A percentile compares a stretch with the other conserved stretches of the same genome.
phyloP scores from a whole-genome alignment of 2,329 filamentous ascomycete species.

The Cercospora zeae-maydis region DNA sequence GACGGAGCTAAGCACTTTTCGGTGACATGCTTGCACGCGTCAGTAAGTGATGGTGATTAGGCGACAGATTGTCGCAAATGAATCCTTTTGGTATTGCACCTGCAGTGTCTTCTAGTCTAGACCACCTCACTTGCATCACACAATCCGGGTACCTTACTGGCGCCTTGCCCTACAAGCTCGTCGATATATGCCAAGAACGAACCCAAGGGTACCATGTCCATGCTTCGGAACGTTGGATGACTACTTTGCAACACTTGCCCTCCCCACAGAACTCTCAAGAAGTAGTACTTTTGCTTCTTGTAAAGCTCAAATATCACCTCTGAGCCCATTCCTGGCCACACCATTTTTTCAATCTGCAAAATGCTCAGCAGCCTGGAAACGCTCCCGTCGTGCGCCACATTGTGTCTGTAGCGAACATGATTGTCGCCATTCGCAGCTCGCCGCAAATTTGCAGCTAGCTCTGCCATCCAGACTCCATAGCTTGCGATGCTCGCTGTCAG shows the following conservation, averaged over 20 bases:
- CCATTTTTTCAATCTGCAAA: constrained; percentile 70
- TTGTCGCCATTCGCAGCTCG: constrained; percentile 35
- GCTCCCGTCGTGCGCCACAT: constrained; percentile 76
- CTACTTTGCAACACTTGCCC: constrained; percentile 65
- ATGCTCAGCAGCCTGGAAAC: constrained; percentile 64
- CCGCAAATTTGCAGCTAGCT: constrained; percentile 65
- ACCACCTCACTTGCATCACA: constrained; percentile 24
- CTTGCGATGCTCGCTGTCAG: constrained; percentile 59
- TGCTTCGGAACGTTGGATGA: constrained; percentile 61
- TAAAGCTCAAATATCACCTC: constrained; percentile 77
- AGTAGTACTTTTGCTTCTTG: constrained; percentile 45
- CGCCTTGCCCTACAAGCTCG: constrained; percentile 58
- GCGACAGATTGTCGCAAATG: neutral
- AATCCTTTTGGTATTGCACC: neutral
- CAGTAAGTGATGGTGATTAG: neutral
- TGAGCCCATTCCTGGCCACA: constrained; percentile 79
- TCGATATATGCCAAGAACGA: constrained; percentile 68
- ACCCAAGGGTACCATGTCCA: constrained; percentile 68
- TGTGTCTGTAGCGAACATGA: constrained; percentile 62
- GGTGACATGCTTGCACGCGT: neutral
- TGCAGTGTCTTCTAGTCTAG: neutral
- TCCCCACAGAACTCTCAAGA: constrained; percentile 66
- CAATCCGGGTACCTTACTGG: constrained; percentile 42
- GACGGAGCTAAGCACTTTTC: neutral
- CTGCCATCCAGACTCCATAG: constrained; percentile 71